Base-by-base conservation (phyloP, 75 land plant species). In the Larix kaempferi region DNA sequence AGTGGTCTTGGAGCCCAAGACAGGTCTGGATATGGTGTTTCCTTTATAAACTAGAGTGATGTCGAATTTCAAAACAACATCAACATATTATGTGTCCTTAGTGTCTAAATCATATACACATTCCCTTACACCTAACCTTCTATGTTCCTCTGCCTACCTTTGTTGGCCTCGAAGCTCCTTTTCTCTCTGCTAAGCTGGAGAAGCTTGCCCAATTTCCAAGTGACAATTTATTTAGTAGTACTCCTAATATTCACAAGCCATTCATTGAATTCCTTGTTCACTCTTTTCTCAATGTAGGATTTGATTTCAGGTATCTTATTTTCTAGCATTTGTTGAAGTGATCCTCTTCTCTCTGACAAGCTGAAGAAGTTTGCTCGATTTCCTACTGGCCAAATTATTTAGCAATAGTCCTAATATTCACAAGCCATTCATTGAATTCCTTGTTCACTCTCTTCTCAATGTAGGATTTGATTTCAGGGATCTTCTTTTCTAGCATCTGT, bases 211-310 rank as follows among this genome's bases (percentile, higher is more conserved):
- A 57, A 97, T 94, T 59, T 98, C 97, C 19, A 94, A 60, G 81
- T 97, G 99, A 5, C 99, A 27, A 97, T 78, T 44, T 91, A 86
- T 57, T 96, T 83, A 54, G 91, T 82, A 54, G 79, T 88, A 10
- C 82, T 83, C 6, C 99, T 90, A 76, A 97, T 91, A 67, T 92
- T 89, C 41, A 97, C 99, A 4, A 97, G 86, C 99, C 99, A 97
- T 61, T 97, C 99, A 29, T 88, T 90, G 74, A 97, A 89, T 76
- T 97, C 99, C 84, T 86, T 85, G 77, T 77, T 82, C 26, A 90
- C 86, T 62, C 77, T 80, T 63, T 86, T 81, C 33, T 29, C 33
- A 29, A 29, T 29, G 33, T 0, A 1, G 33, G 33, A 29, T 29
- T 29, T 29, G 33, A 29, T 29, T 29, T 29, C 33, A 29, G 33